Evolutionary conservation across 1,284 basidiomycete species (phyloP), one percentile per base, ranked within the genome.

Genomic region (Pholiota adiposa): DNA sequence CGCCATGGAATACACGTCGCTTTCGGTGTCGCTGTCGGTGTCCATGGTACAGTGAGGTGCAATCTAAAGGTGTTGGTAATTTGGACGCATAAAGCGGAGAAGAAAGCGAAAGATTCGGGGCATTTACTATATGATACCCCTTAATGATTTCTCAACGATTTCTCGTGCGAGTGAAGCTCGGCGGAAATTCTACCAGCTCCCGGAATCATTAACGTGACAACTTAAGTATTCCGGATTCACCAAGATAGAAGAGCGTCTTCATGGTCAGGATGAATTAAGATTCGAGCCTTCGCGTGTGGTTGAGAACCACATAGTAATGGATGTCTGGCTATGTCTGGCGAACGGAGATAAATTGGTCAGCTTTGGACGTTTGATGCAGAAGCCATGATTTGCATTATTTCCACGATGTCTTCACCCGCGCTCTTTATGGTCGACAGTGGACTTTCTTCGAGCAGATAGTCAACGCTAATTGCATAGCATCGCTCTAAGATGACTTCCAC

Each of bases 11-110:
- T 63, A 66, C 9, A 60, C 55, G 41, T 75, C 73, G 31, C 68
- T 69, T 61, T 79, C 79, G 54, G 77, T 75, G 54, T 69, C 66
- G 64, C 76, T 70, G 62, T 76, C 72, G 41, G 56, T 31, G 64
- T 71, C 69, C 64, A 67, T 67, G 60, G 52, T 34, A 18, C 36
- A 62, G 27, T 44, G 11, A 11, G 41, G 18, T 21, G 36, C 27
- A 43, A 53, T 46, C 33, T 36, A 34, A 19, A 29, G 25, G 19
- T 12, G 25, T 19, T 25, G 21, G 23, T 27, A 25, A 44, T 16
- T 40, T 19, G 18, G 51, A 53, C 23, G 19, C 25, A 40, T 23
- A 27, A 31, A 51, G 23, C 25, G 27, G 31, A 54, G 27, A 27
- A 55, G 23, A 31, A 41, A 18, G 41, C 16, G 53, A 34, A 25